Evolutionary conservation across 2,329 filamentous ascomycete genomes (phyloP), one percentile per base, ranked within the genome.

Genomic region (Epicoccum nigrum): DNA sequence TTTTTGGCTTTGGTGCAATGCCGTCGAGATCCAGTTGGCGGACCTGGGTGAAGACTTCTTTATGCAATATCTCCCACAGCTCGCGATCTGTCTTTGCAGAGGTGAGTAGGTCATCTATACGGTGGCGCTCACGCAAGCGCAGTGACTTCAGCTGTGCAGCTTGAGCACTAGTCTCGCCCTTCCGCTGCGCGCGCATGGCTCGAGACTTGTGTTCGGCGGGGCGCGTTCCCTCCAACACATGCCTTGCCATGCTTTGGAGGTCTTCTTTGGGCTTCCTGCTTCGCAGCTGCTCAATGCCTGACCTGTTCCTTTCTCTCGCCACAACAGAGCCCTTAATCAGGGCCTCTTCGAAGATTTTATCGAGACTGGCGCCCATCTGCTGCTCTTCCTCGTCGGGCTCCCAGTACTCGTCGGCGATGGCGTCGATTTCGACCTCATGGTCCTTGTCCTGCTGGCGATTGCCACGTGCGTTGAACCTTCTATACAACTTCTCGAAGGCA

Each of bases 51-150:
- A 92, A 89, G 11, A 92, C 85, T 42, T 90, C 82, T 4, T 75
- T 68, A 54, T 90, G 83, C 67, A 92, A 77, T 3, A 87, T 71
- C 6, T 83, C 69, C 87, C 88, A 92, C 8, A 91, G 76, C 42
- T 84, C 82, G 16, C 79, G 73, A 60, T 92, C 89, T 0, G 83
- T 83, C 51, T 75, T 60, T 15, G 85, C 85, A 2, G 62, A 67
- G 9, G 75, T 71, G 74, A 92, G 81, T 31, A 83, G 63, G 5
- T 60, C 56, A 55, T 83, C 80, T 7, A 90, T 78, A 8, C 83
- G 75, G 20, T 64, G 59, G 38, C 79, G 76, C 65, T 87, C 84
- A 6, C 38, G 45, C 7, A 55, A 20, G 20, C 62, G 51, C 12
- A 62, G 38, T 25, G 52, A 45, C 21, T 37, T 68, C 35, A 49